Evolutionary conservation across 768 basidiomycete species (phyloP).

Genomic region (Suillus alpinus): DNA sequence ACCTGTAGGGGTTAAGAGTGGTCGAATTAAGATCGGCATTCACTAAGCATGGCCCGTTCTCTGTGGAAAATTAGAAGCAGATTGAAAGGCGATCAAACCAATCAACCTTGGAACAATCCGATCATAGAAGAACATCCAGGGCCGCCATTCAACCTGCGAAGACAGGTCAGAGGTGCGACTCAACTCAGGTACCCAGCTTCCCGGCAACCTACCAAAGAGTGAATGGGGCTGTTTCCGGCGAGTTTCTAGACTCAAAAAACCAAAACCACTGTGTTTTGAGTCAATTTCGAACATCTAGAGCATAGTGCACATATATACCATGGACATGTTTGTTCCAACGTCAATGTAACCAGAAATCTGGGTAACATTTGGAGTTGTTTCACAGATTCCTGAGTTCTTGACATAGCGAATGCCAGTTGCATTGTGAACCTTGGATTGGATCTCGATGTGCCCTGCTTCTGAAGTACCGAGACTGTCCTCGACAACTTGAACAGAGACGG

Average conservation of each 20-base stretch:
- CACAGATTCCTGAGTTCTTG: constrained; percentile 59
- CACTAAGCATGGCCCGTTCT: constrained; percentile 64
- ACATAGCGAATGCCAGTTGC: constrained; percentile 45
- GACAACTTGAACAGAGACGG: background rate
- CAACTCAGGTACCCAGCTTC: too few species aligned
- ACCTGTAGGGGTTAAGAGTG: constrained; percentile 62
- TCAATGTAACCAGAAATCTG: constrained; percentile 66
- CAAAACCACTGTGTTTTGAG: constrained; percentile 60
- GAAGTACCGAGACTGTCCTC: background rate
- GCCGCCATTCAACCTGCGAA: constrained; percentile 52
- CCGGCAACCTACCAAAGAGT: constrained; percentile 64
- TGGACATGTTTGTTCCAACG: constrained; percentile 54
- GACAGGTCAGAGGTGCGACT: background rate
- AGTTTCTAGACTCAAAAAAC: constrained; percentile 65
- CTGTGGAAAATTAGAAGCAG: constrained; percentile 26
- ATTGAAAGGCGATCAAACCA: background rate
- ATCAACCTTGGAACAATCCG: constrained; percentile 60
- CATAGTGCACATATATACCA: constrained; percentile 36
- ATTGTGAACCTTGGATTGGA: constrained; percentile 20
- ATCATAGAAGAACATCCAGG: constrained; percentile 66
- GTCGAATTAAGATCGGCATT: constrained; percentile 52
- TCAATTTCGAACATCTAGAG: background rate
- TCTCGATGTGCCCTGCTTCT: background rate
- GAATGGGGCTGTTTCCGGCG: constrained; percentile 61
- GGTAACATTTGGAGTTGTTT: constrained; percentile 61